Base-by-base conservation (phyloP, 2,329 filamentous ascomycete genomes). In the Cladobotryum protrusum region DNA sequence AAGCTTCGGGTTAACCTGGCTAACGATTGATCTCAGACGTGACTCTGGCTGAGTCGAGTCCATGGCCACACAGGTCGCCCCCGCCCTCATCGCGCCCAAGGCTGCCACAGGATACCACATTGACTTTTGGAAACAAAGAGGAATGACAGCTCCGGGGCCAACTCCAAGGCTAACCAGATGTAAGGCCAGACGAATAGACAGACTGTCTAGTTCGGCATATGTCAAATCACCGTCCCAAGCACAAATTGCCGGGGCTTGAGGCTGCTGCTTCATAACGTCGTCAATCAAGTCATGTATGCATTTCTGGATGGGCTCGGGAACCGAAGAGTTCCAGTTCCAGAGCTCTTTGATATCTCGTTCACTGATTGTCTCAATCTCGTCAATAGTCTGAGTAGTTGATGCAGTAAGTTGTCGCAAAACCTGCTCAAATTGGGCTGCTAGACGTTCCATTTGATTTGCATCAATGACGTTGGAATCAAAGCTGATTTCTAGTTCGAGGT, bases 191-290 rank as follows among this genome's bases (percentile, higher is more conserved):
- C 19, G 42, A 33, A 33, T 42, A 3, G 56, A 52, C 6, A 52
- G 39, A 2, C 40, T 18, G 37, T 61, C 56, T 1, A 74, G 59
- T 39, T 74, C 63, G 36, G 57, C 47, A 52, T 73, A 74, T 7
- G 69, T 70, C 47, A 72, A 64, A 35, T 58, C 53, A 8, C 72
- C 61, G 42, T 62, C 59, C 61, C 58, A 63, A 12, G 59, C 56
- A 32, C 50, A 59, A 18, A 63, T 45, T 2, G 60, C 61, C 14
- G 47, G 43, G 8, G 55, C 55, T 20, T 45, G 15, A 8, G 57
- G 60, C 17, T 50, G 49, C 12, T 52, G 49, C 18, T 47, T 24
- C 6, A 51, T 57, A 17, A 48, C 43, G 13, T 53, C 49, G 14
- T 34, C 33, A 17, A 57, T 48, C 3, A 54, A n/a, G 12, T 54